Base-by-base conservation (phyloP, 2,329 filamentous ascomycete genomes). In the Elsinoe perseae region DNA sequence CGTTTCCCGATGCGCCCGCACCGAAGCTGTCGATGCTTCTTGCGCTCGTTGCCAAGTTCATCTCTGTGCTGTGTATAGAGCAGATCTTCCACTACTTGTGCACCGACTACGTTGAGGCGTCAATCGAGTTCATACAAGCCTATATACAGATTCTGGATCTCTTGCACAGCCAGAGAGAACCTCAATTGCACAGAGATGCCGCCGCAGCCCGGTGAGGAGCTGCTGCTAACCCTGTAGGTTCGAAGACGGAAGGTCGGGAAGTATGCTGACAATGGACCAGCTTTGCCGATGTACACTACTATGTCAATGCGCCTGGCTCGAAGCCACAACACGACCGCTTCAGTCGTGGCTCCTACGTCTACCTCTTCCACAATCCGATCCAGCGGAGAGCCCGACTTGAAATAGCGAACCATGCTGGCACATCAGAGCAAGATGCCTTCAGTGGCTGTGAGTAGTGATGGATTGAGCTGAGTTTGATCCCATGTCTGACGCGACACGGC, bases 211-310 rank as follows among this genome's bases (percentile, higher is more conserved):
- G 75, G 75, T 53, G 75, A 78, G 59, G 72, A 72, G 54, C 69
- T 74, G 21, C 63, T 77, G 40, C 65, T 72, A 56, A 77, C 75
- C 9, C 70, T 78, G 75, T 77, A 62, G 64, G 74, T 65, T 46
- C 43, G 30, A 16, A 30, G 1, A 14, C n/a, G n/a, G 21, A 23
- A 5, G 20, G 21, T 5, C 9, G 3, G 23, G 40, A 44, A 10
- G 4, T 52, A 36, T 28, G 7, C 58, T 61, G 18, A 59, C 28
- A 16, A 12, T 10, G 9, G 12, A 8, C n/a, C 60, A 91, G 87
- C 64, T 90, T 88, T 65, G 85, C 81, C 60, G 87, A 92, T 65
- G 68, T 90, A 55, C 87, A 91, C 69, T 91, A 90, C 70, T 89
- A 83, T 70, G 89, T 90, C 71, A 79, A 80, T 23, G 78, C 83